phyloP scores from a whole-genome alignment of 768 basidiomycete genomes.

The Termitomyces sp. region DNA sequence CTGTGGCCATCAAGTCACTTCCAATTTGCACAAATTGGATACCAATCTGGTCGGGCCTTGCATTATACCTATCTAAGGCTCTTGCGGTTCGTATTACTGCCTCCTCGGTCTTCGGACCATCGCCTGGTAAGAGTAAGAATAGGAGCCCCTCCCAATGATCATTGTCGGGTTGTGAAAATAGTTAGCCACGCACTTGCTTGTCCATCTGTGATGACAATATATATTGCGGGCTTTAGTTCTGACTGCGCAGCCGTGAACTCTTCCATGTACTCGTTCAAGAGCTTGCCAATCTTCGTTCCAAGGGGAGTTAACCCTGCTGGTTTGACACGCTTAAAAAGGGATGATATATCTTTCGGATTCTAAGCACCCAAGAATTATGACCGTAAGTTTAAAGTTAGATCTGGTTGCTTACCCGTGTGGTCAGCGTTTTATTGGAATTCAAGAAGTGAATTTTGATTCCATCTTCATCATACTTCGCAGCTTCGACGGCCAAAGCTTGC shows the following conservation, averaged over 20 bases:
- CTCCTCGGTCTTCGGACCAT: slow-evolving; percentile 37
- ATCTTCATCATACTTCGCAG: slow-evolving; percentile 41
- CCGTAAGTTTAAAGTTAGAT: not conserved
- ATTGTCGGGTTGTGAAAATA: not conserved
- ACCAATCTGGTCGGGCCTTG: slow-evolving; percentile 39
- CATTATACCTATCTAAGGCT: slow-evolving; percentile 40
- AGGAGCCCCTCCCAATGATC: not conserved
- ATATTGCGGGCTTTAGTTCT: not conserved
- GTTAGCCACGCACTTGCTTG: not conserved
- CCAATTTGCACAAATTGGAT: slow-evolving; percentile 10
- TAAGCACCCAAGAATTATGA: not conserved
- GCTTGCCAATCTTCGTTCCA: not conserved
- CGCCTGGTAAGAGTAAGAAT: not conserved
- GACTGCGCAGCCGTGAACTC: not conserved
- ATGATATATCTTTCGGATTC: not conserved
- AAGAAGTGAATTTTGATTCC: slow-evolving; percentile 59
- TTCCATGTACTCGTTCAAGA: not conserved
- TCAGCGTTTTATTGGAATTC: slow-evolving; percentile 26
- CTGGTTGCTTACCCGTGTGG: not conserved
- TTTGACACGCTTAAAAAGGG: not conserved
- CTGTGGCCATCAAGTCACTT: slow-evolving; percentile 26
- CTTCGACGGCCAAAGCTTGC: slow-evolving; percentile 37
- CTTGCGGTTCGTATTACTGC: slow-evolving; percentile 39
- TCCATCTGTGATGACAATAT: slow-evolving; percentile 2
- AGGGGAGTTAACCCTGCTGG: not conserved